A percentile compares a stretch with the other conserved stretches of the same genome.
These are phyloP conservation scores for Leccinum subtestaceum DNA, from an alignment of 768 basidiomycete species.

Conservation along the genomic window DNA sequence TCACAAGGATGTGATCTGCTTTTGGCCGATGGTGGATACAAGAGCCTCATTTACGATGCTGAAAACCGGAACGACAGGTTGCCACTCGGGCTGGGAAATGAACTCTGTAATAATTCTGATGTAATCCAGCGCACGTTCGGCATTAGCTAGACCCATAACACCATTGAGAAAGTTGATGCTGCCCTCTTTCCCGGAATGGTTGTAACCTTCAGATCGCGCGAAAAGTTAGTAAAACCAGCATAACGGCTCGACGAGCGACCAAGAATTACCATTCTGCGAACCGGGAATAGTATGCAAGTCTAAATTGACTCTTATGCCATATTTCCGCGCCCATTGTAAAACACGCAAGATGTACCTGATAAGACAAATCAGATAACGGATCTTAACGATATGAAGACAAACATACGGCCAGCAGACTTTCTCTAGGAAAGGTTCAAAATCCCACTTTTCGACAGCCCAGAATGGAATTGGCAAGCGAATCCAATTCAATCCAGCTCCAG, in stretches of 20 bases:
- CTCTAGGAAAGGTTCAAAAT: constrained; percentile 73
- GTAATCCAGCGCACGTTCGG: constrained; percentile 72
- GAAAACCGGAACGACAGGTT: constrained; percentile 57
- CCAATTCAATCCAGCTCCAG: constrained; percentile 85
- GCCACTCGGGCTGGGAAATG: constrained; percentile 73
- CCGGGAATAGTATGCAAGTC: constrained; percentile 83
- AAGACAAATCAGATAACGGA: not conserved
- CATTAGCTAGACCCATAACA: constrained; percentile 86
- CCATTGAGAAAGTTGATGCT: constrained; percentile 61
- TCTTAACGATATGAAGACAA: constrained; percentile 1
- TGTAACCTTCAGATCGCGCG: constrained; percentile 39
- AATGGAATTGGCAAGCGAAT: constrained; percentile 77
- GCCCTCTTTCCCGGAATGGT: constrained; percentile 62
- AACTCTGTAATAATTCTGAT: constrained; percentile 77
- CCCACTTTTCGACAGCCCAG: constrained; percentile 81
- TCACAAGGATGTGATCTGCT: constrained; percentile 59
- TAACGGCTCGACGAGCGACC: not conserved
- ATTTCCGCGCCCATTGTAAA: constrained; percentile 83
- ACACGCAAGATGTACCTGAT: constrained; percentile 69
- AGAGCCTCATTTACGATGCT: constrained; percentile 67
- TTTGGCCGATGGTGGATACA: constrained; percentile 48
- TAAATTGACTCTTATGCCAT: constrained; percentile 79
- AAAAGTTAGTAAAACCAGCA: not conserved
- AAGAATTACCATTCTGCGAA: constrained; percentile 60
- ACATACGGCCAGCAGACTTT: constrained; percentile 71